These are phyloP conservation scores for Thielaviopsis euricoi DNA, from an alignment of 2,329 filamentous ascomycete genomes.

Conservation along the genomic window DNA sequence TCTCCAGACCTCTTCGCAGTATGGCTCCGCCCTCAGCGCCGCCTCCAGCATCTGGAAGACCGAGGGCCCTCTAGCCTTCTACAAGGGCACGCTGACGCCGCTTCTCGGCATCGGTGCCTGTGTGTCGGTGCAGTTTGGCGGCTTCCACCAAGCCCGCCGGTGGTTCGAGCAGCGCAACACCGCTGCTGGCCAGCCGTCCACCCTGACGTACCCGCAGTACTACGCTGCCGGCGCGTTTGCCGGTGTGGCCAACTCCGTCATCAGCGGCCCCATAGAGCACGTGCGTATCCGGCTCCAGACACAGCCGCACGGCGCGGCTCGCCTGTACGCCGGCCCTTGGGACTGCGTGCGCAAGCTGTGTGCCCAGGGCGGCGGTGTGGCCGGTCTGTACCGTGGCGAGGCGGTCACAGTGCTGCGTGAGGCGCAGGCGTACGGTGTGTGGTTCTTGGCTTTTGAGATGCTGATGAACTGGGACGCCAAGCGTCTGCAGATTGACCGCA, in stretches of 20 bases:
- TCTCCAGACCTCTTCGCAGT: slow-evolving; percentile 73
- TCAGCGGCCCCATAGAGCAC: slow-evolving; percentile 90
- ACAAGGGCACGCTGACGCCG: slow-evolving; percentile 94
- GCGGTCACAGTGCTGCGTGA: slow-evolving; percentile 76
- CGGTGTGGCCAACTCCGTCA: slow-evolving; percentile 71
- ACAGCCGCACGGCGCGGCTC: slow-evolving; percentile 69
- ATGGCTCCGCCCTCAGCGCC: slow-evolving; percentile 63
- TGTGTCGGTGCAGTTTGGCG: slow-evolving; percentile 95
- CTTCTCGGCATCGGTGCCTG: slow-evolving; percentile 93
- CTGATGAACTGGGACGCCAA: slow-evolving; percentile 81
- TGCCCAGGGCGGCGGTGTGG: slow-evolving; percentile 46
- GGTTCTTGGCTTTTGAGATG: slow-evolving; percentile 92
- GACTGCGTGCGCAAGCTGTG: slow-evolving; percentile 83
- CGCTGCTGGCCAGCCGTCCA: slow-evolving; percentile 33
- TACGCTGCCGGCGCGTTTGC: slow-evolving; percentile 84
- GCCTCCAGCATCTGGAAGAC: slow-evolving; percentile 71
- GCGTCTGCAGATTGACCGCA: slow-evolving; percentile 58
- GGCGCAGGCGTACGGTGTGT: slow-evolving; percentile 85
- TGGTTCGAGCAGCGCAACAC: slow-evolving; percentile 65
- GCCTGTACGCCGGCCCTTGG: slow-evolving; percentile 67
- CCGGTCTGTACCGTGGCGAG: slow-evolving; percentile 73
- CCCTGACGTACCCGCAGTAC: slow-evolving; percentile 70
- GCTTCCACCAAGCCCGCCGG: slow-evolving; percentile 83
- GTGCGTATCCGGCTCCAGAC: slow-evolving; percentile 92
- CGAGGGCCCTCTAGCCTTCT: slow-evolving; percentile 84